A percentile compares a stretch with the other conserved stretches of the same genome.
Evolutionary conservation across 1,139 yeast species (phyloP).

Genomic region (Taiozyma onychis): DNA sequence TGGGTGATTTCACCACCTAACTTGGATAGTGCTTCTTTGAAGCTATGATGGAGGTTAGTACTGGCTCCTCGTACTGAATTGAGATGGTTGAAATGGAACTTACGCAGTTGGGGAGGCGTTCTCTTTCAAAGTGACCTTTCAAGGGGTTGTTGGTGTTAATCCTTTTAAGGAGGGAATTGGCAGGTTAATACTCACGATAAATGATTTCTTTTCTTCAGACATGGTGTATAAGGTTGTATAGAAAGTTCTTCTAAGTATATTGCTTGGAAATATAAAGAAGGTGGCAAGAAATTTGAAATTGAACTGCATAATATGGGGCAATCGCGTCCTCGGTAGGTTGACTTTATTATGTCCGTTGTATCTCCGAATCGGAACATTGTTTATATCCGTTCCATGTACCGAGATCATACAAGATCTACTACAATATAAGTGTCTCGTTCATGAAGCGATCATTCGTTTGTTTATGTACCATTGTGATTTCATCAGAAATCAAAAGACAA

Average conservation of each 20-base stretch:
- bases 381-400: too few relatives aligned
- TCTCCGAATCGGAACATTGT: background rate
- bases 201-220: slow-evolving; percentile 21
- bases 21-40: slow-evolving; percentile 28
- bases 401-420: too few relatives aligned
- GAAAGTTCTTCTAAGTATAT: background rate
- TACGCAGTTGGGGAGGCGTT: slow-evolving; percentile 10
- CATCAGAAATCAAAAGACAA: slow-evolving; percentile 51
- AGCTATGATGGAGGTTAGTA: slow-evolving; percentile 8
- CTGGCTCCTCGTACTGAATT: too few relatives aligned
- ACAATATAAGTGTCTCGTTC: too few relatives aligned
- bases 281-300: background rate
- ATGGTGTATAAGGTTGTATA: slow-evolving; percentile 2
- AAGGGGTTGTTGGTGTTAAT: background rate
- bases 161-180: background rate
- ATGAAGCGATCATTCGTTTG: too few relatives aligned
- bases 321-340: background rate
- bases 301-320: background rate
- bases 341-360: background rate
- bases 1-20: slow-evolving; percentile 62
- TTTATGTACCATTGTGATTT: too few relatives aligned
- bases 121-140: slow-evolving; percentile 22
- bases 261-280: too few relatives aligned
- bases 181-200: slow-evolving; percentile 12
- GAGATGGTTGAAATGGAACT: background rate